Conservation (phyloP, 2,329 filamentous ascomycete genomes). For the Fusarium falciforme region DNA sequence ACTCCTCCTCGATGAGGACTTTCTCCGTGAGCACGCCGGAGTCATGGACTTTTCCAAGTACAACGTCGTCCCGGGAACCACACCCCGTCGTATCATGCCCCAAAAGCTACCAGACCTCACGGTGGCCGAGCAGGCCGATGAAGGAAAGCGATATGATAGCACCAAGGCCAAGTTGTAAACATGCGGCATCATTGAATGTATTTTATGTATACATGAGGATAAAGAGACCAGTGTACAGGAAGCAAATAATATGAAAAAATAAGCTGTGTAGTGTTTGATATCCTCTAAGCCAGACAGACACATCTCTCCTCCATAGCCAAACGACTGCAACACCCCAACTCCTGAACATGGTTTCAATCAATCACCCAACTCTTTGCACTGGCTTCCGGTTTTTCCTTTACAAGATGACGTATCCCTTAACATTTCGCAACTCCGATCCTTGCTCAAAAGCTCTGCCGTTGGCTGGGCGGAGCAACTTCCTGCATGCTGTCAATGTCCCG, state of each 20-base stretch:
- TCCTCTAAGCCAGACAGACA: constrained; percentile 35
- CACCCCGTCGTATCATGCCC: constrained; percentile 84
- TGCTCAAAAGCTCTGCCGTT: constrained; percentile 44
- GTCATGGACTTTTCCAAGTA: constrained; percentile 80
- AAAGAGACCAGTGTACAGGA: constrained; percentile 30
- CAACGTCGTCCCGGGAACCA: constrained; percentile 70
- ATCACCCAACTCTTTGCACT: constrained; percentile 35
- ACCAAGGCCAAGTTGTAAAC: constrained; percentile 55
- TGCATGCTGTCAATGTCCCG: constrained; percentile 72
- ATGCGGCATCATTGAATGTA: constrained; percentile 8
- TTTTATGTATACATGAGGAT: constrained; percentile 19
- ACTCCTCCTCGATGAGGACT: constrained; percentile 83
- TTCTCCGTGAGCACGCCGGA: constrained; percentile 72
- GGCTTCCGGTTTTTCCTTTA: constrained; percentile 9
- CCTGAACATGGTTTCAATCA: constrained; percentile 34
- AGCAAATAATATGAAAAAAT: constrained; percentile 22
- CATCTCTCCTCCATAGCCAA: constrained; percentile 34
- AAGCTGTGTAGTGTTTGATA: constrained; percentile 30
- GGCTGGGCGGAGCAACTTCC: constrained; percentile 57
- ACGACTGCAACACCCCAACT: constrained; percentile 35
- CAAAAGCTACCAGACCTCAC: constrained; percentile 73
- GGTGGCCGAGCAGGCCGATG: constrained; percentile 83
- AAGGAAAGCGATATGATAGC: constrained; percentile 79
- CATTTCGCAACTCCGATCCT: constrained; percentile 2
- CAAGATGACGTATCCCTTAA: neutral